Percentiles rank a stretch among this genome's conserved stretches.
phyloP scores from a whole-genome alignment of 225 moss, liverwort and hornwort species.

The Pseudoscleropodium purum region DNA sequence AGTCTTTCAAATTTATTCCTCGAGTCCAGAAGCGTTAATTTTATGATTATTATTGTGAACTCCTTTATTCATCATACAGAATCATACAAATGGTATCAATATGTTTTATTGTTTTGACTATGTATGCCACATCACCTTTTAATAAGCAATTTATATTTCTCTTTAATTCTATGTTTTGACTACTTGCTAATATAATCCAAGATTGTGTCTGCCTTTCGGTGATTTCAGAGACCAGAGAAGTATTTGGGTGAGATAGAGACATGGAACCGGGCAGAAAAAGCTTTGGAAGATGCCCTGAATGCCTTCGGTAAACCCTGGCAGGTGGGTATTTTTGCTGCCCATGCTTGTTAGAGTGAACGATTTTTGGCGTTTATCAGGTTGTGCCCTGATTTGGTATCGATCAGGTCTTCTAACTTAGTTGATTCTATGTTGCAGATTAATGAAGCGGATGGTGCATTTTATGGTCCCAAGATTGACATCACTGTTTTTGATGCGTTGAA shows the following conservation, averaged over 20 bases:
- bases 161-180: neutral
- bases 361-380: neutral
- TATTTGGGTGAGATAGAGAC: slow-evolving; percentile 76
- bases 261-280: slow-evolving; percentile 78
- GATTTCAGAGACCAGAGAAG: slow-evolving; percentile 84
- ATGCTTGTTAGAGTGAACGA: neutral
- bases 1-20: neutral
- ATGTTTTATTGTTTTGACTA: neutral
- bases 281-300: slow-evolving; percentile 68
- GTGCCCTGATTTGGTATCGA: neutral
- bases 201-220: neutral
- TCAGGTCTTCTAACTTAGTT: neutral
- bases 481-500: slow-evolving; percentile 87
- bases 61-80: neutral
- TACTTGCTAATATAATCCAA: neutral
- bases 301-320: slow-evolving; percentile 69
- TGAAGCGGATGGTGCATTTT: slow-evolving; percentile 94
- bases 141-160: neutral
- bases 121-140: neutral
- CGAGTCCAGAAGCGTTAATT: neutral
- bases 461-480: slow-evolving; percentile 98
- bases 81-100: neutral
- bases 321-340: slow-evolving; percentile 18
- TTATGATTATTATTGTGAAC: neutral
- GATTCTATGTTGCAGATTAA: slow-evolving; percentile 41